Percentiles rank a stretch among this genome's conserved stretches.
phyloP scores from a whole-genome alignment of 2,329 filamentous ascomycete species.

The Nothophaeocryptopus gaeumannii region DNA sequence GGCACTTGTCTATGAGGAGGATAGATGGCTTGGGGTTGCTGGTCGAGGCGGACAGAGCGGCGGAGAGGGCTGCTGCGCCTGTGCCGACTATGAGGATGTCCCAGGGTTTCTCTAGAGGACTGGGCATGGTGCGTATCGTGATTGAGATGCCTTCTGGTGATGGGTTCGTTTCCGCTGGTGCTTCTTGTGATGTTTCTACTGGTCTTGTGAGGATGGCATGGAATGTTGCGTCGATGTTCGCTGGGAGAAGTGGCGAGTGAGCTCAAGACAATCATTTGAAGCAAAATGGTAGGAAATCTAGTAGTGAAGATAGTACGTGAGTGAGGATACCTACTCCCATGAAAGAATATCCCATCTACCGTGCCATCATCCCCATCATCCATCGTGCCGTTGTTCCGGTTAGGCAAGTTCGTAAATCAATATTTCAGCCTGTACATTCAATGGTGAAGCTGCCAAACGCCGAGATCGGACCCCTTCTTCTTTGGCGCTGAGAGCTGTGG shows the following conservation, averaged over 20 bases:
- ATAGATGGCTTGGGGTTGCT: conserved; percentile 43
- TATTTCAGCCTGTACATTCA: too few relatives aligned
- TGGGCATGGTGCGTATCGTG: too few relatives aligned
- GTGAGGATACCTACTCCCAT: conserved; percentile 6
- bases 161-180: too few relatives aligned
- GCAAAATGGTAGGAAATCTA: background rate
- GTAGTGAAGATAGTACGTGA: background rate
- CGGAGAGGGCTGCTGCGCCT: conserved; percentile 63
- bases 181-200: background rate
- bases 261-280: background rate
- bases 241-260: too few relatives aligned
- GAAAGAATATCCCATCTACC: conserved; percentile 1
- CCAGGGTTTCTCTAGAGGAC: conserved; percentile 15
- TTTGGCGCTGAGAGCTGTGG: too few relatives aligned
- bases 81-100: conserved; percentile 57
- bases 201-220: conserved; percentile 1
- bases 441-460: too few relatives aligned
- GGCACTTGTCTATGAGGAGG: conserved; percentile 60
- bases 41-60: conserved; percentile 55
- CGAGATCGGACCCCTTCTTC: too few relatives aligned
- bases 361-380: background rate
- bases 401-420: too few relatives aligned
- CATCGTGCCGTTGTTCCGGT: too few relatives aligned
- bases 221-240: conserved; percentile 1
- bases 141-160: too few relatives aligned